Evolutionary conservation across 202 grass and related monocot genomes (phyloP), one percentile per base, ranked within the genome.

Genomic region (Zizania palustris): DNA sequence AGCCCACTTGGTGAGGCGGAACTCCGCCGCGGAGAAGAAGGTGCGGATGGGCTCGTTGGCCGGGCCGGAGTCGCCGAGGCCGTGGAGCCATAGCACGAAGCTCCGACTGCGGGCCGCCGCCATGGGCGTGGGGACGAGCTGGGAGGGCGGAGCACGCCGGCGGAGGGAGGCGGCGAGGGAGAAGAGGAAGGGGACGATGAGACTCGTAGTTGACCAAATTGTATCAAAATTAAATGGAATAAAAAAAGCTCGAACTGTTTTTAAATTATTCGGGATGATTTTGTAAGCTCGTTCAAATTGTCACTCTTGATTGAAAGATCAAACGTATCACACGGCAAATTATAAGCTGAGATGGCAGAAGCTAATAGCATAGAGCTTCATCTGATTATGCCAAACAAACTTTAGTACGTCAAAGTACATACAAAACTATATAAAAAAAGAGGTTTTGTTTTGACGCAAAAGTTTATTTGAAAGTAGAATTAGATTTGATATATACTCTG

Each of bases 21-120:
- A 98, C 85, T 88, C 91, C 58, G 89, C 63, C 20, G 85, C 66
- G 37, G 89, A 82, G 87, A 95, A 94, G 74, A 90, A 88, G 83
- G 37, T 88, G 75, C 91, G 85, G 83, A 95, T 92, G 68, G 87
- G 89, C 71, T 95, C 91, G 87, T 98, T 98, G 50, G 89, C 87
- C 11, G 87, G 89, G 62, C 91, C 96, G 37, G 96, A 95, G 83
- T 98, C 96, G 63, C 91, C 91, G 9, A 98, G 80, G 9, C 96
- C 96, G 76, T 98, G 96, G 9, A 98, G 89, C 96, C 89, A 95
- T 36, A 95, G 74, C 13, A 98, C 75, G 74, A 92, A 98, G 83
- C 87, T 94, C 62, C 84, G 84, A 67, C 69, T 84, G 49, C 87
- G 86, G 0, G 65, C 64, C 13, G 69, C 79, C 72, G 72, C 79